phyloP scores from a whole-genome alignment of 306 rosid genomes.

The Astragalus glycyphyllos region DNA sequence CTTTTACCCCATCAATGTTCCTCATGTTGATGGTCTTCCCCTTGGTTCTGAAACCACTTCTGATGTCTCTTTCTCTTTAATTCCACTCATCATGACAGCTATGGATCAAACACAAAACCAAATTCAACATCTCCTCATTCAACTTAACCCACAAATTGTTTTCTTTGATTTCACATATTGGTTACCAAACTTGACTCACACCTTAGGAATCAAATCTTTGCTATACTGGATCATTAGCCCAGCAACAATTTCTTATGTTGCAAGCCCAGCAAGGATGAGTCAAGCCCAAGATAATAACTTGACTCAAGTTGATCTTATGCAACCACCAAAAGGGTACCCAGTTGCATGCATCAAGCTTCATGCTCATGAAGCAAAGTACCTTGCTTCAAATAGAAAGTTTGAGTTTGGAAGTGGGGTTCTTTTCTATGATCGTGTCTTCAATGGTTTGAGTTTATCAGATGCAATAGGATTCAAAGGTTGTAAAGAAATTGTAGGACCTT shows the following conservation, averaged over 20 bases:
- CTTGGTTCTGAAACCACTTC: slow-evolving; percentile 39
- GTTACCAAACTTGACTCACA: slow-evolving; percentile 33
- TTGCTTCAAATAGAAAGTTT: neutral
- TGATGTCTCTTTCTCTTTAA: slow-evolving; percentile 31
- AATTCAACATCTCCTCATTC: slow-evolving; percentile 27
- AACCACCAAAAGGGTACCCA: slow-evolving; percentile 48
- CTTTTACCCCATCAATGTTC: slow-evolving; percentile 39
- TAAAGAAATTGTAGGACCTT: slow-evolving; percentile 43
- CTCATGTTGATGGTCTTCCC: slow-evolving; percentile 43
- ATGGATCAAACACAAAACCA: slow-evolving; percentile 42
- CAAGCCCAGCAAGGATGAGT: slow-evolving; percentile 38
- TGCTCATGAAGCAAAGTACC: slow-evolving; percentile 34
- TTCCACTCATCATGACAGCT: slow-evolving; percentile 39
- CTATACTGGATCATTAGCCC: slow-evolving; percentile 37
- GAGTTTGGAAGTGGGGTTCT: slow-evolving; percentile 44
- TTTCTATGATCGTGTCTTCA: slow-evolving; percentile 2
- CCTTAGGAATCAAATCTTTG: slow-evolving; percentile 40
- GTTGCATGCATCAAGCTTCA: slow-evolving; percentile 34
- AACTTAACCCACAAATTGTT: slow-evolving; percentile 40
- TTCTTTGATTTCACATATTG: slow-evolving; percentile 46
- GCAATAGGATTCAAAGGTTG: slow-evolving; percentile 48
- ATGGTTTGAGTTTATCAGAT: slow-evolving; percentile 16
- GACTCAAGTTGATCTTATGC: slow-evolving; percentile 39
- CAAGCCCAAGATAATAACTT: neutral
- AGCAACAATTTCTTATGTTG: neutral